Base-by-base conservation (phyloP, 2,329 filamentous ascomycete species). In the Aspergillus pseudoterreus region DNA sequence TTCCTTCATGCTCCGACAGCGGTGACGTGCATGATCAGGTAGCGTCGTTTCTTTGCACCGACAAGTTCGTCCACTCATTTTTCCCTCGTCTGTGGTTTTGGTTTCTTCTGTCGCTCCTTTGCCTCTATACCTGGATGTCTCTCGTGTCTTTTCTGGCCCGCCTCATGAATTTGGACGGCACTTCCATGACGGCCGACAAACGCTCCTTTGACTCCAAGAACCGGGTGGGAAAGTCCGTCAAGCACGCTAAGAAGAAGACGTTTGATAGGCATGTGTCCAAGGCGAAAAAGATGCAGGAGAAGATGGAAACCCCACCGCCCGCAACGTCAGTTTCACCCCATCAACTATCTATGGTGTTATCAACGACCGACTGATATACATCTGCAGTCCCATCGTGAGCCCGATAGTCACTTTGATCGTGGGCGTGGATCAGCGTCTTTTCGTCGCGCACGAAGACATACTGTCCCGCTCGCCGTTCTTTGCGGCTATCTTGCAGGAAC, bases 401-500 rank as follows among this genome's bases (percentile, higher is more conserved):
- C 87, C 91, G 67, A 95, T 96, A 73, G 81, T 95, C 74, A 95
- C 91, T 54, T 79, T 96, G 63, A 85, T 88, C 61, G 85, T 96
- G 68, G 92, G 92, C 63, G 78, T 77, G 63, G 91, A 96, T 67
- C 87, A 88, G 70, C 88, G 92, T 66, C 81, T 96, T 71, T 96
- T 96, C 80, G 92, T 92, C 64, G 92, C 91, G 67, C 92, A 96
- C 75, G 90, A 96, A 80, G 89, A 96, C 75, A 86, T 96, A 66
- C 84, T 96, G 59, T 84, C 83, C 68, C 84, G 89, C 73, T 92
- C 90, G 70, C 87, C 90, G 60, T 95, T 88, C 74, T 95, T 96
- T 73, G 81, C 84, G 63, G 79, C 82, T 66, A 82, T 84, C 63
- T 82, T 90, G 66, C 84, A 83, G 65, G 83, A 82, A 68, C 83